Conservation (phyloP, 805 yeast species). For the Nakazawaea ernobii region DNA sequence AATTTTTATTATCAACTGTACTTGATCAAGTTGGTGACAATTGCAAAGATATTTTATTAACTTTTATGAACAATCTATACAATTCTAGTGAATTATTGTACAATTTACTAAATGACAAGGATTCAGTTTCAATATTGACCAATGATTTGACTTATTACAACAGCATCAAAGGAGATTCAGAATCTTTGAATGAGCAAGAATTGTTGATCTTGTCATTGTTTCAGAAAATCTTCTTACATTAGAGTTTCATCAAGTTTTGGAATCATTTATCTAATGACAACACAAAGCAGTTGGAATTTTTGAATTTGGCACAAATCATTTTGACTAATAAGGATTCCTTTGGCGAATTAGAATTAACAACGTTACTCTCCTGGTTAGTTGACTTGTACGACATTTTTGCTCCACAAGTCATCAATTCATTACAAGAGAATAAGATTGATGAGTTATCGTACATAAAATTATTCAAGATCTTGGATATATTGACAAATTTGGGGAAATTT, state of each 20-base stretch:
- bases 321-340: slow-evolving; percentile 34
- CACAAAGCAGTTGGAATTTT: slow-evolving; percentile 12
- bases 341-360: slow-evolving; percentile 31
- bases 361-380: slow-evolving; percentile 36
- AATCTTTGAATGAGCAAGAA: slow-evolving; percentile 12
- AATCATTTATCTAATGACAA: slow-evolving; percentile 6
- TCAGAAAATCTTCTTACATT: slow-evolving; percentile 23
- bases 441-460: slow-evolving; percentile 15
- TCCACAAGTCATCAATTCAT: slow-evolving; percentile 12
- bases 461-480: slow-evolving; percentile 18
- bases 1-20: not conserved
- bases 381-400: slow-evolving; percentile 23
- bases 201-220: slow-evolving; percentile 19
- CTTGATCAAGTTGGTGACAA: not conserved
- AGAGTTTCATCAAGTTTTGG: slow-evolving; percentile 25
- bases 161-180: not conserved
- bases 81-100: slow-evolving; percentile 15
- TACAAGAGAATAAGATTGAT: slow-evolving; percentile 15
- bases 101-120: slow-evolving; percentile 13
- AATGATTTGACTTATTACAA: not conserved
- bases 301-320: slow-evolving; percentile 28
- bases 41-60: not conserved
- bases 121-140: not conserved
- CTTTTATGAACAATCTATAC: slow-evolving; percentile 9
- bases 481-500: slow-evolving; percentile 31